phyloP scores from a whole-genome alignment of 192 early-diverging fungal species.

The Coemansia sp. region DNA sequence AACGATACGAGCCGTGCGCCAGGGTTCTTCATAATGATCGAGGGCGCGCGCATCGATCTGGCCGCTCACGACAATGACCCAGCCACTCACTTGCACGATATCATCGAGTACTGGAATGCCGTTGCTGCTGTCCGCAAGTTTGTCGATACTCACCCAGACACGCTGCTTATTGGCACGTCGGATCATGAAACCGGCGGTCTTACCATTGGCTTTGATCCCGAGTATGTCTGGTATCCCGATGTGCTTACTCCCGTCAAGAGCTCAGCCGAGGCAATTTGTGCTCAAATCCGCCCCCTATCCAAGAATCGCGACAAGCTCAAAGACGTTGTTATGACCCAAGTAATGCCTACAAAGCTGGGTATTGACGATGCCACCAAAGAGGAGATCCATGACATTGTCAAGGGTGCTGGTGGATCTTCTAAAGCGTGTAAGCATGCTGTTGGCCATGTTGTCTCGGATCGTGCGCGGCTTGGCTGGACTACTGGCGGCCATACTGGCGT shows the following conservation, averaged over 20 bases:
- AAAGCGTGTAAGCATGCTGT: constrained; percentile 30
- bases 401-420: background rate
- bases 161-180: constrained; percentile 59
- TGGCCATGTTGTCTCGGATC: constrained; percentile 23
- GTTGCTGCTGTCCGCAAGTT: constrained; percentile 54
- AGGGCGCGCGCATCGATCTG: constrained; percentile 65
- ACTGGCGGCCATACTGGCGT: constrained; percentile 93
- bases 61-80: constrained; percentile 65
- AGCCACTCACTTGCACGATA: constrained; percentile 62
- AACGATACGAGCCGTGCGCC: background rate
- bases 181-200: constrained; percentile 71
- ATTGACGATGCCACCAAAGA: constrained; percentile 27
- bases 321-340: background rate
- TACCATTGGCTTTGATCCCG: constrained; percentile 52
- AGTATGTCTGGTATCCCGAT: constrained; percentile 60
- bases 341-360: constrained; percentile 35
- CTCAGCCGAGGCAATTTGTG: constrained; percentile 42
- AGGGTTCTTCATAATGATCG: constrained; percentile 66
- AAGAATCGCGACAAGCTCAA: background rate
- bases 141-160: constrained; percentile 53
- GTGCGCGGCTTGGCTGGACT: constrained; percentile 63
- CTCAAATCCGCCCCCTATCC: constrained; percentile 1
- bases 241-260: constrained; percentile 21
- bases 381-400: constrained; percentile 15
- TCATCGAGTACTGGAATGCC: constrained; percentile 61